Base-by-base conservation (phyloP, 2,329 filamentous ascomycete species). In the Exophiala aquamarina region DNA sequence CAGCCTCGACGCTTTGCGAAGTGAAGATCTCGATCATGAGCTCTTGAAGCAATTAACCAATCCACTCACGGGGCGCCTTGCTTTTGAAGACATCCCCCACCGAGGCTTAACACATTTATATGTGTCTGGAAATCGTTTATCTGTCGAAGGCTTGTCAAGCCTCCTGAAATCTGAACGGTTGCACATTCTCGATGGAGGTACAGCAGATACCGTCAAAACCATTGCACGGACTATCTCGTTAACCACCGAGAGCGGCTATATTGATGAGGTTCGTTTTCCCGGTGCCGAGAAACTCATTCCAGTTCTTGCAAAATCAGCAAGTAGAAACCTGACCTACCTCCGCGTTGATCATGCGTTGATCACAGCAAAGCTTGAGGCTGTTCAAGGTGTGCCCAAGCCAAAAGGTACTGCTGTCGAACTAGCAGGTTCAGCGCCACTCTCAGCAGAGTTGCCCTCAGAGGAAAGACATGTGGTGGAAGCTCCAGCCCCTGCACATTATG, bases 51-150 rank as follows among this genome's bases (percentile, higher is more conserved):
- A 72, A 10, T 67, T 79, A 29, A 76, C 74, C 1, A 66, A 65
- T 17, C 69, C 70, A 1, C 74, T 79, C 33, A 71, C 77, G 13
- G 74, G 73, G 8, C 72, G 74, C 40, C 71, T 80, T 21, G 73
- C 76, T 29, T 73, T 82, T 20, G 79, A 83, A 55, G 73, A 80
- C 53, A 66, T 76, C 1, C 70, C 75, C 17, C 69, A 76, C 56
- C 65, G 69, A 8, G 81, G 81, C 2, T 72, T 83, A 29, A 83
- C 80, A 0, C 80, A 84, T 63, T 64, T 84, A 2, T 81, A 80
- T 56, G 70, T 83, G 11, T 71, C 79, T 3, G 71, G 72, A 6
- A 84, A 83, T 47, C 57, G 66, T 3, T 60, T 83, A 4, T 80
- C 77, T 1, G 71, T 78, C 1, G 77, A 81, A 59, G 79, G 78